phyloP scores from a whole-genome alignment of 2,329 filamentous ascomycete species.

The Fusarium euwallaceae region DNA sequence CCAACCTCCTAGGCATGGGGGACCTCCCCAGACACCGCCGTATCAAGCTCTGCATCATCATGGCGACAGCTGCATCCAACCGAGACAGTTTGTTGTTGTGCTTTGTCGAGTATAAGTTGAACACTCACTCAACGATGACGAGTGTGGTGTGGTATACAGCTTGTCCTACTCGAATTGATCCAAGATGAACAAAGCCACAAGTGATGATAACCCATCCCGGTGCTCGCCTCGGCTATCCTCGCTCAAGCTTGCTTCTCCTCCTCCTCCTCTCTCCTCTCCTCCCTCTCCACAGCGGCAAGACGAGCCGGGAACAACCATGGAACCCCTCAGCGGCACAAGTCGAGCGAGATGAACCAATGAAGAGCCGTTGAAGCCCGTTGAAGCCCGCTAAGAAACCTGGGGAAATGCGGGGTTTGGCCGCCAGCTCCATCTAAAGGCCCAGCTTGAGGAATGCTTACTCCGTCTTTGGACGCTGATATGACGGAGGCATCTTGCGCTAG shows the following conservation, averaged over 20 bases:
- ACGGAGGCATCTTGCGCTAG: neutral
- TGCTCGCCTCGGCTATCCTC: constrained; percentile 41
- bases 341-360: constrained; percentile 28
- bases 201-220: neutral
- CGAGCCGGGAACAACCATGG: constrained; percentile 15
- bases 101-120: neutral
- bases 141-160: neutral
- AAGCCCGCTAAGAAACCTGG: constrained; percentile 36
- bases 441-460: neutral
- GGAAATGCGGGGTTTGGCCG: constrained; percentile 44
- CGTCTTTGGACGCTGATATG: constrained; percentile 4
- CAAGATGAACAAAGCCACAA: neutral
- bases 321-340: constrained; percentile 34
- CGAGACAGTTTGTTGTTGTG: neutral
- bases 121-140: neutral
- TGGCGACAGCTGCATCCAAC: neutral
- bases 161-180: neutral
- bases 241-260: constrained; percentile 15
- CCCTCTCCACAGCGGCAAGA: constrained; percentile 33
- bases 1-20: constrained; percentile 12
- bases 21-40: constrained; percentile 29
- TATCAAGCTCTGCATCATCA: constrained; percentile 34
- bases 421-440: neutral
- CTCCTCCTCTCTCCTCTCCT: constrained; percentile 8
- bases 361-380: neutral